Evolutionary conservation across 441 rosid genomes (phyloP), one percentile per base, ranked within the genome.

Genomic region (Raphanus hybrid): DNA sequence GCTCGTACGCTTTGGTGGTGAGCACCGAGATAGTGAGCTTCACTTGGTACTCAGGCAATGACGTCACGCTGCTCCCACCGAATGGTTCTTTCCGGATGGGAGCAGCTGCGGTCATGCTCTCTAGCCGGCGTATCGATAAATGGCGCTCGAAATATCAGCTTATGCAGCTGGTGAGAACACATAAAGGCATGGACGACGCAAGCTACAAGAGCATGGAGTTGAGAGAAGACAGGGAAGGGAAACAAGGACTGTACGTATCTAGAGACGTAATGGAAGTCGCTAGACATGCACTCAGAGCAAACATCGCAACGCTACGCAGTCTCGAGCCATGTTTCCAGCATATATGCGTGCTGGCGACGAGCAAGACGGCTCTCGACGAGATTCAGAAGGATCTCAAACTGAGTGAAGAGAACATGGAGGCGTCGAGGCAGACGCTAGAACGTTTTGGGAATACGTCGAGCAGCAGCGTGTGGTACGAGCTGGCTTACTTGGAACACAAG

Each of bases 51-150:
- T 27, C 77, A 1, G 97, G 94, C 66, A 85, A 87, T 61, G 84
- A 86, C 0, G 41, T 41, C 4, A 82, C 83, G 14, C 84, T 90
- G 93, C 86, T 91, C 54, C 86, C 91, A 16, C 86, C 92, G 27
- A 91, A 90, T 55, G 86, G 90, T 72, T 87, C 83, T 74, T 90
- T 91, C 75, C 86, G 94, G 54, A 90, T 90, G 89, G 97, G 93
- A 7, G 94, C 90, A 12, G 90, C 93, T 3, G 93, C 97, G 37
- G 11, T 91, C 9, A 76, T 91, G 83, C 92, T 90, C 50, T 91
- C 94, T 8, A 87, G 87, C 67, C 23, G 81, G 43, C 86, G 82
- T 23, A 73, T 83, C 4, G 94, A 91, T 64, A 58, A 87, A 41
- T 85, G 92, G 91, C 79, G 88, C 5, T 79, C 97, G 63, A 91